These are phyloP conservation scores for Allomyces arbusculus DNA, from an alignment of 192 early-diverging fungal genomes.

Conservation along the genomic window DNA sequence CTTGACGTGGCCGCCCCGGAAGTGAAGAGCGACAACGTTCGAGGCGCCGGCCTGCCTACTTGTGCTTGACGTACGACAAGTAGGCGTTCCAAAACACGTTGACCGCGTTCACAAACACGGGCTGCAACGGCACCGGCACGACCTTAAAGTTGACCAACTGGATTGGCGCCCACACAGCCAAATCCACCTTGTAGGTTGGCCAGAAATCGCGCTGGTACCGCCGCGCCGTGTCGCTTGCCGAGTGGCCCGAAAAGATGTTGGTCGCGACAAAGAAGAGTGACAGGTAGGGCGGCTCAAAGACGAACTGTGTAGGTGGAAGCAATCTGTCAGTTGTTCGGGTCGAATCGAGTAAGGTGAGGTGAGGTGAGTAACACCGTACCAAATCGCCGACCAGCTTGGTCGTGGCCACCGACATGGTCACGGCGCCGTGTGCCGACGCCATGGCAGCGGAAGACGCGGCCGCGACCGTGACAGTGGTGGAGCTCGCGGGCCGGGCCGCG, in stretches of 20 bases:
- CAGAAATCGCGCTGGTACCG: conserved; percentile 9
- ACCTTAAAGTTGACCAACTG: conserved; percentile 17
- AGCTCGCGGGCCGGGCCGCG: neutral
- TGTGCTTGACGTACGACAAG: conserved; percentile 8
- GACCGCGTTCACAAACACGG: conserved; percentile 11
- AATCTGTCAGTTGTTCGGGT: neutral
- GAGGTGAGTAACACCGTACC: conserved; percentile 1
- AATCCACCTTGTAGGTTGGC: conserved; percentile 14
- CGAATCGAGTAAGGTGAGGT: neutral
- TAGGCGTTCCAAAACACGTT: conserved; percentile 12
- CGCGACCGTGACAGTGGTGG: too few species aligned
- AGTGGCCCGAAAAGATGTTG: conserved; percentile 9
- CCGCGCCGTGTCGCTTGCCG: neutral
- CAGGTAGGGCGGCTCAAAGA: conserved; percentile 19
- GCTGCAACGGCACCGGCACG: conserved; percentile 16
- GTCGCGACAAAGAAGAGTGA: conserved; percentile 16
- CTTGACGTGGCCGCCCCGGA: too few species aligned
- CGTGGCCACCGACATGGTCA: conserved; percentile 7
- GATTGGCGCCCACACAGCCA: conserved; percentile 17
- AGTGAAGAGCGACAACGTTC: too few species aligned
- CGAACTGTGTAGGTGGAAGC: conserved; percentile 2
- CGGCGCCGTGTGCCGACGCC: conserved; percentile 4
- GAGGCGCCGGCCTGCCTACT: too few species aligned
- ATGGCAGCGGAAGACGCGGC: neutral
- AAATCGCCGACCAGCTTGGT: conserved; percentile 11